Percentiles rank a stretch among this genome's conserved stretches.
These are phyloP conservation scores for Apiotrichum veenhuisii DNA, from an alignment of 1,284 basidiomycete genomes.

Conservation along the genomic window DNA sequence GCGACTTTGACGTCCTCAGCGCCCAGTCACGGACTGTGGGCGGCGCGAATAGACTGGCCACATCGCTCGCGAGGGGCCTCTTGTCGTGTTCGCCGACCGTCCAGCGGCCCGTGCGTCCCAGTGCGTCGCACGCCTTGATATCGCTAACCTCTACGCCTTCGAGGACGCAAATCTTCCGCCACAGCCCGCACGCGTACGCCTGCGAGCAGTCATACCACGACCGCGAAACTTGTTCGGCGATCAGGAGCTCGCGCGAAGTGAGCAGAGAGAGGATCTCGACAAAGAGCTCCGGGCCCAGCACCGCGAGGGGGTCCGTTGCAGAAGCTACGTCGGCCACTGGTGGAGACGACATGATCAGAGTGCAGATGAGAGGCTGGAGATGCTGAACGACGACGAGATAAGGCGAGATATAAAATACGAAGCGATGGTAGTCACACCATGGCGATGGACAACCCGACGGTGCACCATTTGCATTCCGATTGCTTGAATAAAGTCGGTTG, in stretches of 20 bases:
- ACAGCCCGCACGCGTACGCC: constrained; percentile 24
- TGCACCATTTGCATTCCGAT: no score
- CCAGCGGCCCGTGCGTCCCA: constrained; percentile 10
- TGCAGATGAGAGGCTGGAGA: no score
- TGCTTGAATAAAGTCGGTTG: no score
- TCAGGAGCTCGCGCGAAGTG: constrained; percentile 21
- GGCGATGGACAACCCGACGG: no score
- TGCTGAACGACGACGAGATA: no score
- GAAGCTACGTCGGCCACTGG: no score
- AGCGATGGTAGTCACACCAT: no score
- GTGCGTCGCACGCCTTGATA: constrained; percentile 10
- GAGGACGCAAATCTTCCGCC: constrained; percentile 17
- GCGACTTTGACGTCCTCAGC: not conserved
- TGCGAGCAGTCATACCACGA: constrained; percentile 25
- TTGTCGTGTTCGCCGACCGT: constrained; percentile 6
- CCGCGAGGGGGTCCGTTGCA: constrained; percentile 28
- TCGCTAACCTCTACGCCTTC: constrained; percentile 22
- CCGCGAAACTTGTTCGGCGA: constrained; percentile 20
- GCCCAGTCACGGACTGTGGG: not conserved
- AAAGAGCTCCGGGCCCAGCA: constrained; percentile 37
- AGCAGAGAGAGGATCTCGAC: constrained; percentile 35
- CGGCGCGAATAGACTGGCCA: constrained; percentile 4
- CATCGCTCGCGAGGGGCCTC: constrained; percentile 5
- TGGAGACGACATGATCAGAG: not conserved
- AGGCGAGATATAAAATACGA: no score